A percentile compares a stretch with the other conserved stretches of the same genome.
Conservation (phyloP, 345 rosid genomes). For the Linum usitatissimum region DNA sequence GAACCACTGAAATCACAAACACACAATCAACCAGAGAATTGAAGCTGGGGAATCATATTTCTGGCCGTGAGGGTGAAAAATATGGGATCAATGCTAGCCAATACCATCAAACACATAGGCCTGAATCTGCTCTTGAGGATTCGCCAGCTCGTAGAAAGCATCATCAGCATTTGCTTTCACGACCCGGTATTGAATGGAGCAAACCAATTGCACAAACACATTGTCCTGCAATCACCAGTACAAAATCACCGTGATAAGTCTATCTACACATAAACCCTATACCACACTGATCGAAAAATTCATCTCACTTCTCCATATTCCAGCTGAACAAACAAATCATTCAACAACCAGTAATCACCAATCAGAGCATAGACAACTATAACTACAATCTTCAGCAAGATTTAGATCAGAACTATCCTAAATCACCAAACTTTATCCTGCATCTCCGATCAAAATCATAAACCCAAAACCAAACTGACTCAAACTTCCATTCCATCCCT, state of each 20-base stretch:
- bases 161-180: constrained; percentile 74
- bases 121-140: constrained; percentile 89
- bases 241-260: not conserved
- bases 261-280: not conserved
- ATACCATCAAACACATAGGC: constrained; percentile 94
- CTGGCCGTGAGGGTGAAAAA: no score
- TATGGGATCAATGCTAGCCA: not conserved
- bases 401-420: no score
- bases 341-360: not conserved
- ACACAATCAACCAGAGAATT: not conserved
- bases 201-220: constrained; percentile 87
- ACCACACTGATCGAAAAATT: not conserved
- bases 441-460: not conserved
- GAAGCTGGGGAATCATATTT: not conserved
- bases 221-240: constrained; percentile 44
- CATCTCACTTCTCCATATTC: not conserved
- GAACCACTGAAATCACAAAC: constrained; percentile 47
- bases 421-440: no score
- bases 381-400: no score
- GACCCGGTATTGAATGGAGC: constrained; percentile 86
- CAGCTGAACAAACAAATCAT: not conserved
- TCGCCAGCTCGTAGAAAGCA: constrained; percentile 92
- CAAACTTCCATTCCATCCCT: not conserved
- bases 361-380: no score
- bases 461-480: not conserved